Evolutionary conservation across 306 rosid species (phyloP), one percentile per base, ranked within the genome.

Genomic region (Cucurbita argyrosperma): DNA sequence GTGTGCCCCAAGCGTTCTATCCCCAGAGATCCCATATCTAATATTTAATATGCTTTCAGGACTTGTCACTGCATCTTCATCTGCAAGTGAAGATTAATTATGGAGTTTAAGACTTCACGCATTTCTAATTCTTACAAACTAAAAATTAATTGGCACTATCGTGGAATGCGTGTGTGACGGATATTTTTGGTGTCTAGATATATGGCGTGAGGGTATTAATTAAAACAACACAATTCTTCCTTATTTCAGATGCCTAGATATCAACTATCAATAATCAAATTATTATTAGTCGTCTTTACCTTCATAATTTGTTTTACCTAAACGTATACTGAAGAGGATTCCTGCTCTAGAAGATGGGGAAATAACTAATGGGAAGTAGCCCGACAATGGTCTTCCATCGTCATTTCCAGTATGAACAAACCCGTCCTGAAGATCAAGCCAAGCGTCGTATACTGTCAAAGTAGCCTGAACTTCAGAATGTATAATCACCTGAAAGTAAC

Each of bases 341-440:
- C 96, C 97, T 49, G 92, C 97, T 75, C 82, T 91, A 79, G 97
- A 91, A 83, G 84, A 77, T 47, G 97, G 91, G 64, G 99, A 88
- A 79, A 89, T 84, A 76, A 88, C 85, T 53, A 94, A 84, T 47
- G 99, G 97, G 83, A 89, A 87, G 90, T 83, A 86, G 78, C 87
- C 87, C 59, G 91, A 88, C 52, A 80, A 81, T 60, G 97, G 96
- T 82, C 89, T 82, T 72, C 96, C 88, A 78, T 86, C 87, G 75
- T 87, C 83, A 80, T 76, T 75, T 57, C 87, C 80, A 57, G 86
- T 79, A 83, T 94, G 96, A 84, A 84, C 84, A 89, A 94, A 90
- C 81, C 95, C 98, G 71, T 90, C 90, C 89, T 89, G 98, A 80
- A 94, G 98, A 82, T 90, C 97, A 78, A 94, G 96, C 97, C 96